Conservation (phyloP, 2,329 filamentous ascomycete genomes). For the Lithohypha guttulata region DNA sequence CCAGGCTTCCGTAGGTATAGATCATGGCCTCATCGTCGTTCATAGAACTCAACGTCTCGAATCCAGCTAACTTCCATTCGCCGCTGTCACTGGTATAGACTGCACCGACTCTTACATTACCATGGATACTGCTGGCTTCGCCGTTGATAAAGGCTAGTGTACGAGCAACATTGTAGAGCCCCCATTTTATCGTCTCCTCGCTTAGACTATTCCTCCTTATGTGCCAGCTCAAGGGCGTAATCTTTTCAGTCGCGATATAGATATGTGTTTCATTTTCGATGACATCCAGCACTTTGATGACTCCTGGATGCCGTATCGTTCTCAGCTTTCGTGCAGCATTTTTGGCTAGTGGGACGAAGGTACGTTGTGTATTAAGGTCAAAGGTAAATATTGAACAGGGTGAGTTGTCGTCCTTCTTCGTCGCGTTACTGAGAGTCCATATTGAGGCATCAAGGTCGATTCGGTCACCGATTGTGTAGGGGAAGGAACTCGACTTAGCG, state of each 20-base stretch:
- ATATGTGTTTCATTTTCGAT: constrained; percentile 95
- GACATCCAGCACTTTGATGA: constrained; percentile 87
- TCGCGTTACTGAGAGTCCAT: constrained; percentile 93
- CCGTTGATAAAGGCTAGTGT: constrained; percentile 94
- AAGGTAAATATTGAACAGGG: constrained; percentile 96
- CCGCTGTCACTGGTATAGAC: constrained; percentile 92
- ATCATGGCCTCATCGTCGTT: constrained; percentile 93
- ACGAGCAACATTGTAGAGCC: constrained; percentile 73
- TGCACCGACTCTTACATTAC: constrained; percentile 71
- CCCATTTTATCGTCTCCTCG: constrained; percentile 95
- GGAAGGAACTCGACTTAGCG: constrained; percentile 84
- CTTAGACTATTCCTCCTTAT: constrained; percentile 77
- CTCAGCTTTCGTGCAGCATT: constrained; percentile 91
- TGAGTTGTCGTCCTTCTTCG: constrained; percentile 82
- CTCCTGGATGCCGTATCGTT: constrained; percentile 84
- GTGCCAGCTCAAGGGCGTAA: constrained; percentile 81
- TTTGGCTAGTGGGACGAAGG: constrained; percentile 72
- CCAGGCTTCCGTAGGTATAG: constrained; percentile 77
- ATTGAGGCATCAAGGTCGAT: constrained; percentile 89
- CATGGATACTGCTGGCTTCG: constrained; percentile 85
- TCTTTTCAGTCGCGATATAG: constrained; percentile 87
- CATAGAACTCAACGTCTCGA: constrained; percentile 86
- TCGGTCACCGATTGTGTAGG: constrained; percentile 83
- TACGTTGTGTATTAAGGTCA: constrained; percentile 70
- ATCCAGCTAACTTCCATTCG: constrained; percentile 93